Evolutionary conservation across 495 filamentous ascomycete genomes (phyloP), one percentile per base, ranked within the genome.

Genomic region (Trichoderma gamsii): DNA sequence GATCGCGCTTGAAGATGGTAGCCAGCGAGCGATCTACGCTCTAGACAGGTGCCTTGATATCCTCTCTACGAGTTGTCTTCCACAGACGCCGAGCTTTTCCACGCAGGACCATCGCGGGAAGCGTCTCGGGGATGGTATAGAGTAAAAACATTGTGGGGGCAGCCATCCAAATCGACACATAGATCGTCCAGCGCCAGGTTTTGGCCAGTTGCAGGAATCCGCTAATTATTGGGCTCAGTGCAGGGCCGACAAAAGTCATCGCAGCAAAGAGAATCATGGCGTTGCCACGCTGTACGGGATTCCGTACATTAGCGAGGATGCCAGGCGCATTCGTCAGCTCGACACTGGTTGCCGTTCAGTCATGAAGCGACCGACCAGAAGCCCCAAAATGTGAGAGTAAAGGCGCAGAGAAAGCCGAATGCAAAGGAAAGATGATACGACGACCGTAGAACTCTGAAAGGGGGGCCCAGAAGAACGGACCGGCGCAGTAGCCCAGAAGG

Each of bases 281-380:
- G n/a, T 88, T 69, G 64, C 90, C 90, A 70, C 90, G 79, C 72
- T 91, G 79, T 71, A 71, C 91, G 92, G 83, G 91, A 89, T 71
- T 93, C 89, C 29, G n/a, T n/a, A n/a, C n/a, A n/a, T n/a, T n/a
- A n/a, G 89, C 87, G 70, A 92, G 89, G 41, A 91, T 85, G 73
- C 89, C 89, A 68, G 89, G 88, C 18, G 87, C 81, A 74, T 91
- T 92, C 29, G 89, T 90, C 66, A 92, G 72, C 38, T 88, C 84
- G 64, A 92, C 79, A 1, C 93, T 78, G 1, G 87, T 85, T 70
- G 83, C 76, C 64, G 86, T 83, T n/a, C n/a, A n/a, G n/a, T n/a
- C n/a, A n/a, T n/a, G n/a, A n/a, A n/a, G n/a, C n/a, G n/a, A n/a
- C n/a, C n/a, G n/a, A n/a, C n/a, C n/a, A n/a, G n/a, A n/a, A n/a